Percentiles rank a stretch among this genome's conserved stretches.
phyloP scores from a whole-genome alignment of 1,284 basidiomycete genomes.

The Apiotrichum sp. region DNA sequence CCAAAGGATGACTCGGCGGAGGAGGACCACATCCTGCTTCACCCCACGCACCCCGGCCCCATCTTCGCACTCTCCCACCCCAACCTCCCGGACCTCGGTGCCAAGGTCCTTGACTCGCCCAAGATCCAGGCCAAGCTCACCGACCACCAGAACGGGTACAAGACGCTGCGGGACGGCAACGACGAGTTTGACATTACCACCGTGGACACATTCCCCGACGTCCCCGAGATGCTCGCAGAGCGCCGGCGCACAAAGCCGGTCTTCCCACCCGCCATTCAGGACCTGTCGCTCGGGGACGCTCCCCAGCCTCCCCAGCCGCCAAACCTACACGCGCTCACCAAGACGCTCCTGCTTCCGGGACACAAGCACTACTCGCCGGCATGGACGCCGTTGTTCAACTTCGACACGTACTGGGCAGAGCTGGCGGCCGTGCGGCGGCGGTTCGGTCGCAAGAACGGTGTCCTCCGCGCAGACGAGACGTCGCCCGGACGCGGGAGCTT shows the following conservation, averaged over 20 bases:
- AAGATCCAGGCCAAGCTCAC: slow-evolving; percentile 24
- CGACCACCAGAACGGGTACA: slow-evolving; percentile 29
- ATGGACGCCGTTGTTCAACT: slow-evolving; percentile 50
- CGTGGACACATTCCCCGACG: slow-evolving; percentile 25
- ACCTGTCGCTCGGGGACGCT: slow-evolving; percentile 26
- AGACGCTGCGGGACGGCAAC: slow-evolving; percentile 54
- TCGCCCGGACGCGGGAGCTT: slow-evolving; percentile 11
- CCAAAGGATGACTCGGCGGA: slow-evolving; percentile 18
- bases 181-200: slow-evolving; percentile 64
- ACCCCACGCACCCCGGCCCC: slow-evolving; percentile 45
- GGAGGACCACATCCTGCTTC: slow-evolving; percentile 36
- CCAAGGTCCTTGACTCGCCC: slow-evolving; percentile 11
- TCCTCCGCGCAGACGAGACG: slow-evolving; percentile 23
- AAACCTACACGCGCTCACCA: slow-evolving; percentile 36
- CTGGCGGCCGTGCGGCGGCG: slow-evolving; percentile 38
- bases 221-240: slow-evolving; percentile 45
- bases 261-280: slow-evolving; percentile 16
- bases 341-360: slow-evolving; percentile 37
- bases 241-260: slow-evolving; percentile 38
- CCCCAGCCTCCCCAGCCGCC: slow-evolving; percentile 51
- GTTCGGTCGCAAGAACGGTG: slow-evolving; percentile 27
- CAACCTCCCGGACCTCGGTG: slow-evolving; percentile 22
- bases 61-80: slow-evolving; percentile 44
- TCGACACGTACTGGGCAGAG: slow-evolving; percentile 45
- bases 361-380: slow-evolving; percentile 23